These are phyloP conservation scores for Tricholoma bakamatsutake DNA, from an alignment of 768 basidiomycete species.

Conservation along the genomic window DNA sequence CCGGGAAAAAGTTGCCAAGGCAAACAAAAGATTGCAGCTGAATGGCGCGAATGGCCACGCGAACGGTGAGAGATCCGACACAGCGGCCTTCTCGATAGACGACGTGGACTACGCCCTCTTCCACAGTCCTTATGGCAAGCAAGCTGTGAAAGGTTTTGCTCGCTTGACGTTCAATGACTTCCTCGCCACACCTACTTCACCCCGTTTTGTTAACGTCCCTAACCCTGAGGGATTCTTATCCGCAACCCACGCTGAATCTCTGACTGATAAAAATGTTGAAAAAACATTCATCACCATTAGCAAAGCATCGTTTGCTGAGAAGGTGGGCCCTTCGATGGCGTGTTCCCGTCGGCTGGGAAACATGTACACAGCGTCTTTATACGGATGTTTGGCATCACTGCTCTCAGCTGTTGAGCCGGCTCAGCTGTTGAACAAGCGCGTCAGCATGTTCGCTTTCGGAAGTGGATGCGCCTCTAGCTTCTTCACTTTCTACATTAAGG, in stretches of 20 bases:
- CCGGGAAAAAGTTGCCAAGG: constrained; percentile 73
- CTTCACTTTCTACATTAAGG: constrained; percentile 84
- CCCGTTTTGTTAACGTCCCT: constrained; percentile 66
- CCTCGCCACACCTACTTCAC: constrained; percentile 62
- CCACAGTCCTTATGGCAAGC: constrained; percentile 98
- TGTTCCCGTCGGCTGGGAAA: constrained; percentile 91
- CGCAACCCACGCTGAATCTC: constrained; percentile 62
- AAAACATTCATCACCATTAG: constrained; percentile 86
- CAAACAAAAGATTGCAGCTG: constrained; percentile 43
- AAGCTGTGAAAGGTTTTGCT: constrained; percentile 95
- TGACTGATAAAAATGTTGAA: constrained; percentile 93
- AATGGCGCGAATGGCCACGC: constrained; percentile 29
- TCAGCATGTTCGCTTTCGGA: constrained; percentile 96
- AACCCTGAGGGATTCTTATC: constrained; percentile 66
- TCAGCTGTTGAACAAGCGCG: constrained; percentile 72
- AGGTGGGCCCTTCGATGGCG: constrained; percentile 78
- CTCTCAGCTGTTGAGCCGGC: constrained; percentile 67
- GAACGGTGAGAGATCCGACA: constrained; percentile 33
- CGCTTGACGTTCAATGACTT: constrained; percentile 93
- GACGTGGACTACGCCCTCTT: constrained; percentile 91
- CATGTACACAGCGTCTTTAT: constrained; percentile 97
- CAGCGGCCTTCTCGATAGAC: constrained; percentile 63
- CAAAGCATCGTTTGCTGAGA: constrained; percentile 66
- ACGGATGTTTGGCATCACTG: constrained; percentile 88
- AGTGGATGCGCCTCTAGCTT: constrained; percentile 93